phyloP scores from a whole-genome alignment of 306 rosid genomes.

The Cicer cuneatum region DNA sequence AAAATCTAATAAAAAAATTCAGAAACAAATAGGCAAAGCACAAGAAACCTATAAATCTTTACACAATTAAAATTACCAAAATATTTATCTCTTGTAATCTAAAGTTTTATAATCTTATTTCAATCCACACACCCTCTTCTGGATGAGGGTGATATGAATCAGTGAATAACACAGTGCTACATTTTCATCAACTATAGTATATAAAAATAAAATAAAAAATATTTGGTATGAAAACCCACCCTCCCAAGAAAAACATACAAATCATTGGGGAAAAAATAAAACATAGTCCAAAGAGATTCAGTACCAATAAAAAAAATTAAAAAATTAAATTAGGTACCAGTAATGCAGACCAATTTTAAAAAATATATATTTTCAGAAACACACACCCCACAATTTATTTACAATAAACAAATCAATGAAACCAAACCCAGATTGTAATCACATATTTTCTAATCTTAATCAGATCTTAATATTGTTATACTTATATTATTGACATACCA shows the following conservation, averaged over 20 bases:
- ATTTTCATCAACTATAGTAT: constrained; percentile 27
- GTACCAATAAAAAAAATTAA: not conserved
- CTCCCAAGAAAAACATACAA: not conserved
- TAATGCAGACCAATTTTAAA: constrained; percentile 43
- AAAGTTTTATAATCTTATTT: no score
- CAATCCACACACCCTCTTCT: no score
- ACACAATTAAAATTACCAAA: constrained; percentile 9
- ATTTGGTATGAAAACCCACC: constrained; percentile 3
- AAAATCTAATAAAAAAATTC: not conserved
- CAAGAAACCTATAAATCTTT: constrained; percentile 1
- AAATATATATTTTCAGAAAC: constrained; percentile 48
- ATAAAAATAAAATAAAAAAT: not conserved
- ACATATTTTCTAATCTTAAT: constrained; percentile 45
- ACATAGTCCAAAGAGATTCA: constrained; percentile 5
- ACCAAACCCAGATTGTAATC: constrained; percentile 54
- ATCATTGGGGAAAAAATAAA: not conserved
- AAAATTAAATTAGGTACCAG: constrained; percentile 21
- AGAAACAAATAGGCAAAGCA: not conserved
- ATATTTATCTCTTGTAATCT: not conserved
- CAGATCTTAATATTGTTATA: constrained; percentile 56
- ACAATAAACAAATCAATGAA: constrained; percentile 5
- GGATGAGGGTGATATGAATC: not conserved
- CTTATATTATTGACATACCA: constrained; percentile 15
- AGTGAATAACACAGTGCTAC: not conserved
- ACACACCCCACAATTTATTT: constrained; percentile 21